A percentile compares a stretch with the other conserved stretches of the same genome.
These are phyloP conservation scores for Coemansia umbellata DNA, from an alignment of 192 early-diverging fungal genomes.

Conservation along the genomic window DNA sequence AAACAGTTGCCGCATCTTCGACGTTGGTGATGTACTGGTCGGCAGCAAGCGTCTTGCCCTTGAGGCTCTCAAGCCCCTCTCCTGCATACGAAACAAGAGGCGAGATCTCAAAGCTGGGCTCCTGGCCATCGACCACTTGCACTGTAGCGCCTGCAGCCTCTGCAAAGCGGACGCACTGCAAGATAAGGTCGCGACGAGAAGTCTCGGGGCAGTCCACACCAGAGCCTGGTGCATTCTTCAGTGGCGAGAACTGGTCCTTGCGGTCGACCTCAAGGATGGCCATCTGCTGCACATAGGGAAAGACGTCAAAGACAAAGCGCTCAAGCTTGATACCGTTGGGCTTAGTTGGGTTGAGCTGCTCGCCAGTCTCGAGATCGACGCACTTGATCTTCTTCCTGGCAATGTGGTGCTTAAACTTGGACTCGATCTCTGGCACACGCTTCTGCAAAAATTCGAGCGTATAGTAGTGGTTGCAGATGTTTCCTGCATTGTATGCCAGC, in stretches of 20 bases:
- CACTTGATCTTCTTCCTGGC: constrained; percentile 98
- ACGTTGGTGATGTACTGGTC: constrained; percentile 34
- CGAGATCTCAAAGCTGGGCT: constrained; percentile 74
- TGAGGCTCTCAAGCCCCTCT: constrained; percentile 81
- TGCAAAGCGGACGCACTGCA: constrained; percentile 84
- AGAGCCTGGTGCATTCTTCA: constrained; percentile 94
- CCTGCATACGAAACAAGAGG: constrained; percentile 89
- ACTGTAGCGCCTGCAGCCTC: constrained; percentile 81
- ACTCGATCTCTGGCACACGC: constrained; percentile 78
- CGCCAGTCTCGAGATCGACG: constrained; percentile 73
- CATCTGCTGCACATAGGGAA: constrained; percentile 83
- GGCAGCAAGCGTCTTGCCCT: constrained; percentile 55
- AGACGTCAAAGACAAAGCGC: constrained; percentile 99
- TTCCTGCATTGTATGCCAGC: constrained; percentile 86
- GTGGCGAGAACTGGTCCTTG: constrained; percentile 92
- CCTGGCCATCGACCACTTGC: constrained; percentile 44
- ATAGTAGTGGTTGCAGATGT: constrained; percentile 99
- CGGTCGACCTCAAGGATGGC: constrained; percentile 92
- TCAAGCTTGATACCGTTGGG: constrained; percentile 98
- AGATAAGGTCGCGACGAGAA: constrained; percentile 80
- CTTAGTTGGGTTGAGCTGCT: constrained; percentile 63
- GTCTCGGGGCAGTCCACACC: constrained; percentile 92
- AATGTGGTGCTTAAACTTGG: constrained; percentile 89
- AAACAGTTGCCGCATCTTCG: constrained; percentile 21
- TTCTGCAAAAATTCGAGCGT: constrained; percentile 81